These are phyloP conservation scores for Penicillium robsamsonii DNA, from an alignment of 495 filamentous ascomycete genomes.

Conservation along the genomic window DNA sequence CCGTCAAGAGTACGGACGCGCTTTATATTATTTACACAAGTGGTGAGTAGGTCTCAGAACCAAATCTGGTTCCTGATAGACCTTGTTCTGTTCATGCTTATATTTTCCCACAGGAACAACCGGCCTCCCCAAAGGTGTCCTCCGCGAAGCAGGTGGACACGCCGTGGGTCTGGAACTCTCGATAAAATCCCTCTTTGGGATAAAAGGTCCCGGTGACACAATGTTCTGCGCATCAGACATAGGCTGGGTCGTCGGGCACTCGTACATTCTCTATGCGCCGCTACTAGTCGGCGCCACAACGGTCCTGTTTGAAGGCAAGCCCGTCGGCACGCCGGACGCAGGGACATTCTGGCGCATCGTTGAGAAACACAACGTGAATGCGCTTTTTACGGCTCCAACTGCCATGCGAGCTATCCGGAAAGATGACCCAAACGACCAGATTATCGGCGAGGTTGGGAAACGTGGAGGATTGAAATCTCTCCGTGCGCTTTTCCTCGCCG, in stretches of 20 bases:
- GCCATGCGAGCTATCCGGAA: constrained; percentile 83
- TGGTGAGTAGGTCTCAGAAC: constrained; percentile 31
- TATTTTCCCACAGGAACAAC: constrained; percentile 60
- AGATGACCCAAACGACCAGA: constrained; percentile 72
- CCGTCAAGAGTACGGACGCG: constrained; percentile 71
- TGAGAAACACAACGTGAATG: constrained; percentile 79
- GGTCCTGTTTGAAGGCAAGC: constrained; percentile 88
- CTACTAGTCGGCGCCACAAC: constrained; percentile 83
- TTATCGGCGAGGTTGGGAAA: constrained; percentile 58
- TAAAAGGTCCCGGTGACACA: constrained; percentile 77
- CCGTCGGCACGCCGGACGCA: constrained; percentile 83
- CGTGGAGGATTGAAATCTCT: constrained; percentile 66
- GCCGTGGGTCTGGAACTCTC: constrained; percentile 81
- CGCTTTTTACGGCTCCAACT: constrained; percentile 81
- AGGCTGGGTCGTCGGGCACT: constrained; percentile 84
- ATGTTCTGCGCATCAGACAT: constrained; percentile 84
- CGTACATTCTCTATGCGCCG: constrained; percentile 81
- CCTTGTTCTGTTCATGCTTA: neutral
- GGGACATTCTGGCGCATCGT: constrained; percentile 85
- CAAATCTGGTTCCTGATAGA: neutral
- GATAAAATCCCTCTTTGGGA: constrained; percentile 74
- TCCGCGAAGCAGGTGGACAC: constrained; percentile 81
- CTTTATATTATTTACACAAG: constrained; percentile 91
- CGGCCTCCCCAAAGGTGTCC: constrained; percentile 82
- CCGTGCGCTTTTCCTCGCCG: constrained; percentile 77